Conservation (phyloP, 2,329 filamentous ascomycete genomes). For the Berkeleyomyces rouxiae region DNA sequence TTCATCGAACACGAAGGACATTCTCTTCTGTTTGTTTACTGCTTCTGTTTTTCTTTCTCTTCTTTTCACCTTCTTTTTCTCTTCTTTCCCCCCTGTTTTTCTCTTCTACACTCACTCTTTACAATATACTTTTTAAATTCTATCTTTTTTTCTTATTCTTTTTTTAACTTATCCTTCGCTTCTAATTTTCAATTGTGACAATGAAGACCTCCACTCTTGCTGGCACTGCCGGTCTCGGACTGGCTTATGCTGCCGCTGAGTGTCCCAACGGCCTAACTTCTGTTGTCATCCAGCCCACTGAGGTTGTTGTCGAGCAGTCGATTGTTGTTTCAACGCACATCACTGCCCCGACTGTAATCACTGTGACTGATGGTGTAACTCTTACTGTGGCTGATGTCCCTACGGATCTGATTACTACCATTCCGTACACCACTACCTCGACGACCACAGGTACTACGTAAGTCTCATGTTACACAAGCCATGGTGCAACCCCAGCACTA, state of each 20-base stretch:
- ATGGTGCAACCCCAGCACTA: neutral
- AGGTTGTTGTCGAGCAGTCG: neutral
- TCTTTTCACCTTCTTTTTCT: constrained; percentile 2
- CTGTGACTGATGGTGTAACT: constrained; percentile 5
- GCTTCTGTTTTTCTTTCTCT: neutral
- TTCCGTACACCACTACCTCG: constrained; percentile 3
- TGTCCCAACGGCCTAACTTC: constrained; percentile 7
- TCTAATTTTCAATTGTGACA: neutral
- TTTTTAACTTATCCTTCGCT: neutral
- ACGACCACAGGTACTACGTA: constrained; percentile 9
- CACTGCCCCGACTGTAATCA: constrained; percentile 5
- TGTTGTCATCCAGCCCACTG: constrained; percentile 7
- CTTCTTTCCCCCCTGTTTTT: neutral
- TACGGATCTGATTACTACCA: constrained; percentile 7
- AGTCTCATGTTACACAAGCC: neutral
- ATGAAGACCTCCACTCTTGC: constrained; percentile 10
- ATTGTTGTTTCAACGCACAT: constrained; percentile 8
- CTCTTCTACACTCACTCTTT: neutral
- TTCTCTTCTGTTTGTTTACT: constrained; percentile 6
- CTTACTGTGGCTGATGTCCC: constrained; percentile 6
- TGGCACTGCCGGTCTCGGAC: constrained; percentile 7
- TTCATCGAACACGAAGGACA: constrained; percentile 9
- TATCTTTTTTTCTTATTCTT: neutral
- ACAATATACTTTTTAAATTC: neutral
- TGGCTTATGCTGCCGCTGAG: constrained; percentile 7